Conservation (phyloP, 2,329 filamentous ascomycete genomes). For the Colletotrichum chlorophyti region DNA sequence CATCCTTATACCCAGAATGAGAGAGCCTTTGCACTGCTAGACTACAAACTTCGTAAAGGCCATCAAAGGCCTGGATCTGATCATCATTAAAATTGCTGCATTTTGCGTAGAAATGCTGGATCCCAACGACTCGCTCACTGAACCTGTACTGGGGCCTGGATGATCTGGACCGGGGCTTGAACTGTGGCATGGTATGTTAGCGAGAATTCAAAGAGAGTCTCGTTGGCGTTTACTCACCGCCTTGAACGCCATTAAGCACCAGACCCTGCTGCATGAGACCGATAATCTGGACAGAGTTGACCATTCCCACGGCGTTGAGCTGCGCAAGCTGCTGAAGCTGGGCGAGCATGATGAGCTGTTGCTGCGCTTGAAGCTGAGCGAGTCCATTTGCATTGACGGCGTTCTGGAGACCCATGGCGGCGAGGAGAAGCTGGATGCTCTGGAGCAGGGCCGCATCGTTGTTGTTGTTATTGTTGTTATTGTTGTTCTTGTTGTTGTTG, state of each 20-base stretch:
- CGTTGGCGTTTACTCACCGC: constrained; percentile 39
- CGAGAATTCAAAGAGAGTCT: too few relatives aligned
- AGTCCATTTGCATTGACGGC: constrained; percentile 36
- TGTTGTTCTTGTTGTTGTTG: constrained; percentile 37
- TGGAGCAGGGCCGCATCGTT: constrained; percentile 28
- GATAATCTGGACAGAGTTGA: constrained; percentile 32
- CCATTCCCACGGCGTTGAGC: constrained; percentile 33
- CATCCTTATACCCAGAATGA: too few relatives aligned
- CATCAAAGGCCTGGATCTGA: too few relatives aligned
- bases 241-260: constrained; percentile 29
- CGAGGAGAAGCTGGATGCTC: constrained; percentile 34
- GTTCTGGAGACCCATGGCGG: constrained; percentile 36
- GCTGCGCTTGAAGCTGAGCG: constrained; percentile 35
- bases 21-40: too few relatives aligned
- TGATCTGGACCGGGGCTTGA: too few relatives aligned
- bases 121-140: too few relatives aligned
- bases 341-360: constrained; percentile 34
- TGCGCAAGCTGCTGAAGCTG: constrained; percentile 37
- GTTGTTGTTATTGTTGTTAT: constrained; percentile 25
- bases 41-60: too few relatives aligned
- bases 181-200: too few relatives aligned
- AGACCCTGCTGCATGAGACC: constrained; percentile 33
- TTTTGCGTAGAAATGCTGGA: too few relatives aligned
- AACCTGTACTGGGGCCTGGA: too few relatives aligned
- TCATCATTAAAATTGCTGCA: too few relatives aligned